Percentiles rank a stretch among this genome's conserved stretches.
Evolutionary conservation across 192 early-diverging fungal species (phyloP).

Genomic region (Coemansia sp.): DNA sequence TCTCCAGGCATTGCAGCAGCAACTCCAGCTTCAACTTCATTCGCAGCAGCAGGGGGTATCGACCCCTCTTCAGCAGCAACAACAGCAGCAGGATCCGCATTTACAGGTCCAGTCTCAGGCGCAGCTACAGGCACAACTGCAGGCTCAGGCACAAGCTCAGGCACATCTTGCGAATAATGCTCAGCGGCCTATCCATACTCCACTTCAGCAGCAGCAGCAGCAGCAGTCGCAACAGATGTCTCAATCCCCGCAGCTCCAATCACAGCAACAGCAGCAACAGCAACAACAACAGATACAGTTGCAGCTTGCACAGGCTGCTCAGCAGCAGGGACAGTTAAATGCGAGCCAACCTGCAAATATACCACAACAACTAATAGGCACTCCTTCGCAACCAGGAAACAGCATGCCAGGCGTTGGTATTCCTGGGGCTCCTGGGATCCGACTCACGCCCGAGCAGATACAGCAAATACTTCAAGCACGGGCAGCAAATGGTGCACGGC

Average conservation of each 20-base stretch:
- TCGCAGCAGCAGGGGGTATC: slow-evolving; percentile 16
- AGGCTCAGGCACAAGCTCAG: slow-evolving; percentile 16
- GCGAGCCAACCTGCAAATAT: slow-evolving; percentile 6
- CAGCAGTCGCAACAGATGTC: slow-evolving; percentile 17
- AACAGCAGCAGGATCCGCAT: slow-evolving; percentile 29
- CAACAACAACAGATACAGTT: slow-evolving; percentile 24
- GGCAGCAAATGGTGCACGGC: slow-evolving; percentile 35
- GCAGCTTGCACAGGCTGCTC: slow-evolving; percentile 17
- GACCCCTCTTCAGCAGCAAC: slow-evolving; percentile 22
- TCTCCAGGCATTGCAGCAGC: slow-evolving; percentile 25
- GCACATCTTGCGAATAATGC: not conserved
- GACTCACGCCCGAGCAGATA: slow-evolving; percentile 46
- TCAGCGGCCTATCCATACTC: slow-evolving; percentile 10
- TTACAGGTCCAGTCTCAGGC: slow-evolving; percentile 12
- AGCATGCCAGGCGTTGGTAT: slow-evolving; percentile 12
- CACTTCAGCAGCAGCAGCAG: slow-evolving; percentile 9
- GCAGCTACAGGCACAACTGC: slow-evolving; percentile 17
- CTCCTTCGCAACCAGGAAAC: not conserved
- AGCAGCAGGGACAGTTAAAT: slow-evolving; percentile 21
- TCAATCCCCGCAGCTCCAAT: slow-evolving; percentile 16
- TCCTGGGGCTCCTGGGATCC: slow-evolving; percentile 22
- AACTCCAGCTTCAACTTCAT: slow-evolving; percentile 24
- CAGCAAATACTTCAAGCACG: slow-evolving; percentile 48
- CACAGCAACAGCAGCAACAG: slow-evolving; percentile 11
- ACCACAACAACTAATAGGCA: slow-evolving; percentile 22